Evolutionary conservation across 768 basidiomycete species (phyloP), one percentile per base, ranked within the genome.

Genomic region (Phylloporus sp.): DNA sequence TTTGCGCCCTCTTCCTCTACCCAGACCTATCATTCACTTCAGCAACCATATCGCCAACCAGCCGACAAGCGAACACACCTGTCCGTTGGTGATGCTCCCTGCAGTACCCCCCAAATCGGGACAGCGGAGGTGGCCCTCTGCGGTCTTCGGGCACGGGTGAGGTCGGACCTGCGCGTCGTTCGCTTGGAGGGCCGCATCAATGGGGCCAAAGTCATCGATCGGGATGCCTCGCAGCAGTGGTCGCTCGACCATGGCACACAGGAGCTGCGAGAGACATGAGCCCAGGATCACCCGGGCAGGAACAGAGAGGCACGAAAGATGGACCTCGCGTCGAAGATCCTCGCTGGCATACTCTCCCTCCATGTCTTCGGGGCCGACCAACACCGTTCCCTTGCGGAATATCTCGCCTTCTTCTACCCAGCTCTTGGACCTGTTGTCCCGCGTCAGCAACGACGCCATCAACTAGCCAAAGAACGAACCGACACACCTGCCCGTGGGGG

Each of bases 331-430:
- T 56, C 88, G 81, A 50, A 98, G 72, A 36, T 93, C 91, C 64
- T 97, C 95, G 0, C 93, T 90, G 13, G 82, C 88, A 61, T 86
- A 91, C 60, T 92, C 92, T 0, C 83, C 85, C 59, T 94, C 92
- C 82, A 93, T 88, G 67, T 95, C 91, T 59, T 88, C 90, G 7
- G 82, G 83, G 1, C 85, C 85, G 9, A 91, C 73, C 20, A 97
- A 73, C 4, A 85, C 86, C 11, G 79, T 82, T 0, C 94, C 93
- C 63, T 95, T 95, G 36, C 95, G 77, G 74, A 97, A 97, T 35
- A 98, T 88, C 70, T 98, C 95, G 0, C 93, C 93, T 66, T 99
- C 97, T 50, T 84, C 89, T 0, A 95, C 87, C 86, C 89, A 91
- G 46, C 77, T 83, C 57, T 83, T 76, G 22, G 87, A 88, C 43